A percentile compares a stretch with the other conserved stretches of the same genome.
Evolutionary conservation across 1,284 basidiomycete genomes (phyloP).

Genomic region (Malassezia slooffiae): DNA sequence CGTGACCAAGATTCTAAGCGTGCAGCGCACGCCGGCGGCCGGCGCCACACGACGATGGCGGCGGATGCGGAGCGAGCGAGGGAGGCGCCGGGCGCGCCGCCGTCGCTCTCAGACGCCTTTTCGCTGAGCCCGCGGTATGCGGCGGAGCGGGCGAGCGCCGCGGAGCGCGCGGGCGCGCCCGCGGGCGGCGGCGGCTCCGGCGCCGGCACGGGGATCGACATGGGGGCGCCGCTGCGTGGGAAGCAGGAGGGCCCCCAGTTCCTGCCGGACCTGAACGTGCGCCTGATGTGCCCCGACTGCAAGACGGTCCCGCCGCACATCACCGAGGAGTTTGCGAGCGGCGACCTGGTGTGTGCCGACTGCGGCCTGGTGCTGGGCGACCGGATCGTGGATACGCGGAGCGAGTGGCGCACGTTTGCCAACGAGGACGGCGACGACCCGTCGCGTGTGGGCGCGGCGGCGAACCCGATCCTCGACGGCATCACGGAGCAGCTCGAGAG

Average conservation of each 20-base stretch:
- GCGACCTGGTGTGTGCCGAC: conserved; percentile 90
- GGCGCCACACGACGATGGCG: background rate
- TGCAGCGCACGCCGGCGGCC: background rate
- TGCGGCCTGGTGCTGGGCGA: conserved; percentile 94
- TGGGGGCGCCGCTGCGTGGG: no score
- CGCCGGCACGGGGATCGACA: no score
- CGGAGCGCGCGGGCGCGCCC: no score
- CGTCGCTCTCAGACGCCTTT: conserved; percentile 28
- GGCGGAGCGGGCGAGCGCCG: conserved; percentile 20
- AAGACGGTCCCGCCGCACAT: conserved; percentile 82
- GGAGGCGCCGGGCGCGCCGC: conserved; percentile 3
- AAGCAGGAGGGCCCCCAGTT: conserved; percentile 26
- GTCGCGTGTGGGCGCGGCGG: conserved; percentile 94
- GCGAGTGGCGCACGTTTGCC: conserved; percentile 96
- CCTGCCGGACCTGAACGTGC: conserved; percentile 38
- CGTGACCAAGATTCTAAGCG: background rate
- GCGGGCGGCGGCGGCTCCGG: no score
- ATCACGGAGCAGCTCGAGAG: conserved; percentile 88
- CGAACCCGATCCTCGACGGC: conserved; percentile 77
- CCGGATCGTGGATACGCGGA: conserved; percentile 90
- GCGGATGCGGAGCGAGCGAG: background rate
- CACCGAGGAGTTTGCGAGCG: conserved; percentile 91
- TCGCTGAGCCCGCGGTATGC: conserved; percentile 36
- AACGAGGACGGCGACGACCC: conserved; percentile 95
- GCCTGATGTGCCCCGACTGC: conserved; percentile 69